Evolutionary conservation across 2,329 filamentous ascomycete species (phyloP), one percentile per base, ranked within the genome.

Genomic region (Sphaerulina musiva): DNA sequence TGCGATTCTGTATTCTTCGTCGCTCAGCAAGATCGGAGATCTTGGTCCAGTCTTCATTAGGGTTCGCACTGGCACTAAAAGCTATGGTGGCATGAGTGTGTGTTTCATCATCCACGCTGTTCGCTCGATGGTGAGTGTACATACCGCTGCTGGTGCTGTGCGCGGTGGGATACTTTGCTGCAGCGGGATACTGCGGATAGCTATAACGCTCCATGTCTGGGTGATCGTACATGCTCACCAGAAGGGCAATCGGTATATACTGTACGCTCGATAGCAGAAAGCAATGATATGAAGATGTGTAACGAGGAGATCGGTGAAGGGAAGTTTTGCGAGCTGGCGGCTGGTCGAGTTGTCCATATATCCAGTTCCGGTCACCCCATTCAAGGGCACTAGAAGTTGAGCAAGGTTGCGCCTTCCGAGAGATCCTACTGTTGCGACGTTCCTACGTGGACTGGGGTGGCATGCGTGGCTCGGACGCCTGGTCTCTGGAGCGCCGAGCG

Each of bases 11-110:
- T 76, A 96, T 95, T 69, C 91, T 83, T 67, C 91, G 80, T 68
- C 93, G 85, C 76, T 97, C 92, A 48, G 91, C 92, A 56, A 97
- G 84, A 73, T 97, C 92, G 54, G 92, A 95, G 71, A 97, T 95
- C 82, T 96, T 95, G 69, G 92, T 96, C 92, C 92, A 97, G 76
- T 97, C 92, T 76, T 97, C 92, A 69, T 96, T 91, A 52, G 92
- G 88, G 72, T 95, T 95, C 65, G 91, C 92, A 60, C 89, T 95
- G 66, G 86, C 87, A 74, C 89, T 95, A 78, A 95, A 95, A 64
- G 92, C 48, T 51, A 9, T 17, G 11, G 20, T 12, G 8, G 14
- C 14, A 29, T 51, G 31, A 51, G 48, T 10, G 17, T 23, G 44
- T 9, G 42, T 5, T 36, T 6, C 11, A 34, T 42, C 20, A 20